Conservation (phyloP, 2,329 filamentous ascomycete genomes). For the Claviceps paspali region DNA sequence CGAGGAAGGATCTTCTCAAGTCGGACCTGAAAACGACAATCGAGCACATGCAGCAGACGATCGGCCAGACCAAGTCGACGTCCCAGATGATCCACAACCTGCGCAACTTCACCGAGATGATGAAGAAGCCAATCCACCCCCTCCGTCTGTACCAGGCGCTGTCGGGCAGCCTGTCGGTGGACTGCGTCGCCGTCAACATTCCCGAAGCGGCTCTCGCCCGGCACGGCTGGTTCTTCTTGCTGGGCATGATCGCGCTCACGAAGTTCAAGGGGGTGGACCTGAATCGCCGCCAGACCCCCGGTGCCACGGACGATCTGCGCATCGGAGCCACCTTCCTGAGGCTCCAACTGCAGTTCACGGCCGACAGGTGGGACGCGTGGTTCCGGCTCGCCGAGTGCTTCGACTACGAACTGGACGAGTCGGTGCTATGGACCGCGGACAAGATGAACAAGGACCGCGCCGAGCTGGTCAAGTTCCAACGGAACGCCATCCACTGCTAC, state of each 20-base stretch:
- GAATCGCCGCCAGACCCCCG: slow-evolving; percentile 61
- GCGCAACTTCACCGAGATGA: slow-evolving; percentile 63
- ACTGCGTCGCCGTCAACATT: slow-evolving; percentile 53
- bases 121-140: slow-evolving; percentile 75
- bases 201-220: slow-evolving; percentile 58
- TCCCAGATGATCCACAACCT: slow-evolving; percentile 77
- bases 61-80: slow-evolving; percentile 64
- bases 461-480: slow-evolving; percentile 61
- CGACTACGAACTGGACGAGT: slow-evolving; percentile 76
- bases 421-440: slow-evolving; percentile 75
- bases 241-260: slow-evolving; percentile 75
- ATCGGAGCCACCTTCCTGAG: slow-evolving; percentile 67
- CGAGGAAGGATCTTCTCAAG: slow-evolving; percentile 81
- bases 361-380: slow-evolving; percentile 80
- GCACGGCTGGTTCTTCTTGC: slow-evolving; percentile 82
- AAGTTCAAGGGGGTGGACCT: slow-evolving; percentile 60
- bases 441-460: slow-evolving; percentile 74
- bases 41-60: slow-evolving; percentile 80
- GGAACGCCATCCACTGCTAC: slow-evolving; percentile 71
- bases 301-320: slow-evolving; percentile 70
- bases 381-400: slow-evolving; percentile 76
- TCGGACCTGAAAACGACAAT: slow-evolving; percentile 82
- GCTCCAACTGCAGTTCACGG: slow-evolving; percentile 69
- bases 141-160: slow-evolving; percentile 67
- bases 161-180: slow-evolving; percentile 59